Base-by-base conservation (phyloP, 73 alveolate species). In the Tetrahymena borealis region DNA sequence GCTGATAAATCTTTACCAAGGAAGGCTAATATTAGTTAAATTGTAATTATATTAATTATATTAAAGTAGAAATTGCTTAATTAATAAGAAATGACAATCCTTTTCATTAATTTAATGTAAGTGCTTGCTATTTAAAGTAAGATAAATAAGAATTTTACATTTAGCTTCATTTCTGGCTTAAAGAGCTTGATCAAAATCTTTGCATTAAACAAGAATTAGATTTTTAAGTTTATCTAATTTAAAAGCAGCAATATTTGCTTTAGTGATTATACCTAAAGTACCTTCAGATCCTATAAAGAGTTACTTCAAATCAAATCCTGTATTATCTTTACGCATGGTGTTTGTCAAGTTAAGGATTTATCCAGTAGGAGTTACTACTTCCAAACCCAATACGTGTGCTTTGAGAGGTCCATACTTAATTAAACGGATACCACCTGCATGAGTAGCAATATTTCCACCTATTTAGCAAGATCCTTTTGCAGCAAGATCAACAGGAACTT, bases 211-310 rank as follows among this genome's bases (percentile, higher is more conserved):
- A 35, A 94, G 94, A 90, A 91, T 90, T 33, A 91, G 90, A 7
- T 91, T 77, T 15, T 91, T 93, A 37, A 90, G 24, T 40, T 94
- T 39, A 24, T 98, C 98, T 33, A 38, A 79, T 33, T 95, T 94
- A 16, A 98, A 96, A 78, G 98, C 96, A n/a, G 96, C 91, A 1
- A 97, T 91, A 32, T 98, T 97, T 10, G 96, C 94, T 90, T 96
- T 92, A 1, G 99, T 97, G 31, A 97, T 96, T 11, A 97, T 94
- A 6, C 99, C 99, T 35, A 97, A 90, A 7, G 98, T 97, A 11
- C 99, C 99, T 92, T 97, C 99, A 35, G 98, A 95, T 40, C 99
- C 99, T 32, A 97, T 97, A 90, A 97, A 97, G 39, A 97, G 60
- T 38, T 97, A 97, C 94, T 97, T 96, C 38, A 97, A 93, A 90